A percentile compares a stretch with the other conserved stretches of the same genome.
These are phyloP conservation scores for Prunus persica DNA, from an alignment of 306 rosid species.

Conservation along the genomic window DNA sequence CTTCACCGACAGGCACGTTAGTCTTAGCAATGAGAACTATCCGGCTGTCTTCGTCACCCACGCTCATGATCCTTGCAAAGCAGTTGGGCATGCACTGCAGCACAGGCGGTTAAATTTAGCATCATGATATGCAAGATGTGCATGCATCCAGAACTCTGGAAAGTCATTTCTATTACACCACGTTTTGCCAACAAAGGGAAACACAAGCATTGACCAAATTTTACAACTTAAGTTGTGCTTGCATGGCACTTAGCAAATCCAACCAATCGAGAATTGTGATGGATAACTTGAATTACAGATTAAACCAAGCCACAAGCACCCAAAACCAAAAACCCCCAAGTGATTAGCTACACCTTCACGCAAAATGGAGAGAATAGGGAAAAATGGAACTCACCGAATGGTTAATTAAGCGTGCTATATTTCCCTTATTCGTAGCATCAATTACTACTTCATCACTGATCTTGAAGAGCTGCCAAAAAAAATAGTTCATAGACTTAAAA, in stretches of 20 bases:
- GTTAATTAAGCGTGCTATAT: conserved; percentile 89
- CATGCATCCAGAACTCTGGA: not conserved
- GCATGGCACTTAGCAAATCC: not conserved
- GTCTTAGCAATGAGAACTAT: conserved; percentile 90
- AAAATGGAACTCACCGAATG: conserved; percentile 71
- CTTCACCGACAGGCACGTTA: conserved; percentile 80
- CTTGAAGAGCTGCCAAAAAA: conserved; percentile 86
- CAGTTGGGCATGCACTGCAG: conserved; percentile 98
- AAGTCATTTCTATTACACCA: not conserved
- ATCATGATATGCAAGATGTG: not conserved
- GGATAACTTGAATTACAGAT: not conserved
- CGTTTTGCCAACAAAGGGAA: too few relatives aligned
- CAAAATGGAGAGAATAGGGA: not conserved
- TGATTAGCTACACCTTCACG: not conserved
- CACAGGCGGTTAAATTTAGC: conserved; percentile 18
- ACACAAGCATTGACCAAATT: not conserved
- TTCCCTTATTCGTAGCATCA: conserved; percentile 81
- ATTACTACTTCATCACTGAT: conserved; percentile 90
- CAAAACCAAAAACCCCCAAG: not conserved
- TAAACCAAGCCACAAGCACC: not conserved
- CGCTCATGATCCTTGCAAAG: conserved; percentile 84
- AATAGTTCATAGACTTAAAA: conserved; percentile 20
- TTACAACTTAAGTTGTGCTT: not conserved
- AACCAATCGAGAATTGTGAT: not conserved
- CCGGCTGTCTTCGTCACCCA: conserved; percentile 67